Base-by-base conservation (phyloP, 148 eudicot genomes). In the Suaeda aralocaspica region DNA sequence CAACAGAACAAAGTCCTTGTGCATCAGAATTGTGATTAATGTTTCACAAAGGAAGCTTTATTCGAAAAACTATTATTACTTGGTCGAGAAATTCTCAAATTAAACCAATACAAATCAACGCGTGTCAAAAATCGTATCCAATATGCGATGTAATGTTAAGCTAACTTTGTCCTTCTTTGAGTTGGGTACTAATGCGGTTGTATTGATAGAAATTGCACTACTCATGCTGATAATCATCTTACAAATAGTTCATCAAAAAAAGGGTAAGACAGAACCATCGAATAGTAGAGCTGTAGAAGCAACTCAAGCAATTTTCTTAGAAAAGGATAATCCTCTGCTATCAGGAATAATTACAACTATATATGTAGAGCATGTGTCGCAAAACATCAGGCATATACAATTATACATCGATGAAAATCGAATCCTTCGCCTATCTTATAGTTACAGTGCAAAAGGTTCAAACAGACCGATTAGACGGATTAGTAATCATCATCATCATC, bases 401-500 rank as follows among this genome's bases (percentile, higher is more conserved):
- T 58, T 74, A 67, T 33, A 65, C 70, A 29, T 25, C 2, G 52
- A 46, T 39, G 44, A 22, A n/a, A n/a, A 49, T 45, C 14, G 28
- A 22, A 18, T 24, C 60, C 24, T 55, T 53, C 9, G 30, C 33
- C 33, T 25, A 25, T 26, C 9, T 30, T 49, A 50, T 48, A 28
- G n/a, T 12, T 18, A 29, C n/a, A 31, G 19, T 46, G 49, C 67
- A 69, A 69, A 45, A 55, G 19, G 30, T 21, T 44, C 30, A 24
- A 13, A 13, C 15, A 18, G 52, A 52, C 41, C 14, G 33, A 2
- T 33, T 80, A 82, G n/a, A n/a, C n/a, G n/a, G n/a, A n/a, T n/a
- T n/a, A n/a, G n/a, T n/a, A n/a, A n/a, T n/a, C n/a, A 46, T 82
- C 78, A 53, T 85, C 80, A 74, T 86, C 86, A 42, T 84, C 80